phyloP scores from a whole-genome alignment of 225 moss, liverwort and hornwort species.

The Climacium dendroides region DNA sequence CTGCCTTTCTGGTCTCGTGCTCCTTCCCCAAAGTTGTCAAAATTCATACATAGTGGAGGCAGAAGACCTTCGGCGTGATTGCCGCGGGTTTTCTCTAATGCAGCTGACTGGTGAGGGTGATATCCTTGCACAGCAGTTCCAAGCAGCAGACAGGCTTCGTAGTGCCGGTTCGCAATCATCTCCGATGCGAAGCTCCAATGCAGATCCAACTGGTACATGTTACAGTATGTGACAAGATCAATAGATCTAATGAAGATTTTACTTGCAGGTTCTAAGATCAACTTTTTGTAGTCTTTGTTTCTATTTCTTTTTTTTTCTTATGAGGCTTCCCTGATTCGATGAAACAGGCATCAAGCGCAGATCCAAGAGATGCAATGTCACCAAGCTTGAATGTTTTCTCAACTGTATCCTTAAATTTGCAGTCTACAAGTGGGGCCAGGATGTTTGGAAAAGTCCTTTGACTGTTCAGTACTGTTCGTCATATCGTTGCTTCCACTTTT shows the following conservation, averaged over 20 bases:
- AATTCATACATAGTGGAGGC: not conserved
- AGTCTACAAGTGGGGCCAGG: not conserved
- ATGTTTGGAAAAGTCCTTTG: not conserved
- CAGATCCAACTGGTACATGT: constrained; percentile 26
- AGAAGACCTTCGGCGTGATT: not conserved
- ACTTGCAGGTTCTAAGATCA: not conserved
- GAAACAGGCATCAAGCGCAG: constrained; percentile 15
- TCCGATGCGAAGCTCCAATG: not conserved
- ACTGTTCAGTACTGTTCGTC: not conserved
- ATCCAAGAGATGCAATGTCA: constrained; percentile 22
- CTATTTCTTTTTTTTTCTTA: not conserved
- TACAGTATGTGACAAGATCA: not conserved
- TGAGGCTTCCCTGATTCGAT: not conserved
- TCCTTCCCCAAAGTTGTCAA: constrained; percentile 18
- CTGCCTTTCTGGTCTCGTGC: constrained; percentile 47
- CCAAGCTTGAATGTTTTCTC: constrained; percentile 17
- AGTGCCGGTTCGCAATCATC: not conserved
- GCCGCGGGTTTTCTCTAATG: constrained; percentile 47
- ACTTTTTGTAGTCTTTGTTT: not conserved
- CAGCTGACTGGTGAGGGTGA: constrained; percentile 66
- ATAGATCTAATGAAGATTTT: not conserved
- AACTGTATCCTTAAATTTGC: constrained; percentile 33
- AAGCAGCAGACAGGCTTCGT: constrained; percentile 27
- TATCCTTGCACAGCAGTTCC: constrained; percentile 57
- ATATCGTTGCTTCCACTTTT: not conserved